A percentile compares a stretch with the other conserved stretches of the same genome.
Evolutionary conservation across 345 rosid genomes (phyloP).

Genomic region (Carallia brachiata): DNA sequence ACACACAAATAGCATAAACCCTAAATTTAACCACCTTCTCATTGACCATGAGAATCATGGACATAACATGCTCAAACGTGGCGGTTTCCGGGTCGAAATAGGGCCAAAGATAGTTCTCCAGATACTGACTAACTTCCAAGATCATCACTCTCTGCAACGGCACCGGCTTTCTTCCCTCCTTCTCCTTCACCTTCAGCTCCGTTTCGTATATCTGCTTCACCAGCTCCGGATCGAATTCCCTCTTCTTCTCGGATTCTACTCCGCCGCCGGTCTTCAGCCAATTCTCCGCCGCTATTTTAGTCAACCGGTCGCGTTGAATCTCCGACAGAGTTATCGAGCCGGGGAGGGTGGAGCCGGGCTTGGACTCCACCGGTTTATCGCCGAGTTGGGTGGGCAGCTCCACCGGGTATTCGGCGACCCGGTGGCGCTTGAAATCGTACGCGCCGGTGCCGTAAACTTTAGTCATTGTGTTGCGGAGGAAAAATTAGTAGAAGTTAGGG

Average conservation of each 20-base stretch:
- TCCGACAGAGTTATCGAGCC: constrained; percentile 83
- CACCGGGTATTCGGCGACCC: constrained; percentile 91
- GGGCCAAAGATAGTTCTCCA: constrained; percentile 96
- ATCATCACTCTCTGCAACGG: constrained; percentile 93
- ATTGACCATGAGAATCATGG: constrained; percentile 94
- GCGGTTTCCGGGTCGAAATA: constrained; percentile 77
- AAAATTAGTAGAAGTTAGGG: neutral
- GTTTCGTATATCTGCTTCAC: constrained; percentile 78
- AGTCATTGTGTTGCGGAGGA: constrained; percentile 42
- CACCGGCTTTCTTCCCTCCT: constrained; percentile 74
- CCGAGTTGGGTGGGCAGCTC: constrained; percentile 47
- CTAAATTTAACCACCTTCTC: constrained; percentile 56
- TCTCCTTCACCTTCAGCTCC: constrained; percentile 64
- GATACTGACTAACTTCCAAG: constrained; percentile 90
- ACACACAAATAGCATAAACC: neutral
- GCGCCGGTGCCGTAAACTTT: constrained; percentile 92
- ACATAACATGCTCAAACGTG: constrained; percentile 91
- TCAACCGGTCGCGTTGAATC: constrained; percentile 84
- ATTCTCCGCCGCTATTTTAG: constrained; percentile 73
- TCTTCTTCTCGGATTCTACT: constrained; percentile 35
- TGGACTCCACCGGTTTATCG: constrained; percentile 56
- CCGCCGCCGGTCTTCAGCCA: constrained; percentile 56
- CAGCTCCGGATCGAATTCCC: constrained; percentile 66
- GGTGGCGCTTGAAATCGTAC: constrained; percentile 98
- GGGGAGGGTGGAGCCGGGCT: constrained; percentile 59